Evolutionary conservation across 139 green algal species (phyloP), one percentile per base, ranked within the genome.

Genomic region (Astrephomene gubernaculifera): DNA sequence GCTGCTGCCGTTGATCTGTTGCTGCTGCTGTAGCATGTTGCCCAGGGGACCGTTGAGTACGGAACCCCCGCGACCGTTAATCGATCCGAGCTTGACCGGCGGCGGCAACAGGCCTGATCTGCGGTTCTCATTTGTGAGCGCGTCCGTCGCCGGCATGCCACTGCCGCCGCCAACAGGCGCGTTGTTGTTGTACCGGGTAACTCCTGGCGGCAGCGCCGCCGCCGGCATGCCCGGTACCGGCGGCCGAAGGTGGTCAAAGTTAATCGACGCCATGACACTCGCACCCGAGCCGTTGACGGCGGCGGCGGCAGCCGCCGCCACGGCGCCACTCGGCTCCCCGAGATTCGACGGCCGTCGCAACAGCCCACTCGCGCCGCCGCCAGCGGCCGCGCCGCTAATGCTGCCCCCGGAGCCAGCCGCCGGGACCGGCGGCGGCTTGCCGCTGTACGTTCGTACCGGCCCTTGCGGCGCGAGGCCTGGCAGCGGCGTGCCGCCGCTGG

Each of bases 181-280:
- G 19, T 6, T 1, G 29, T 19, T 43, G 25, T 45, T 33, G 64
- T 84, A 84, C 33, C 78, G 78, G n/a, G 78, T 84, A 9, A 84
- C 78, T 61, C 78, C 78, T 1, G 78, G 78, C 44, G 78, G 78
- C 63, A 84, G 78, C 72, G 33, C 31, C 21, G 45, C 72, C 49
- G 71, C 29, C 31, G 44, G 21, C 6, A 12, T 33, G 45, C 49
- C 17, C 29, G 19, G 4, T 8, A 36, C 54, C 0, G 74, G 74
- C 54, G 54, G 54, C 21, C 38, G 36, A 0, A 82, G 27, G 36
- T 71, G 54, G 53, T 82, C 74, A 29, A 82, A 64, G 38, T 57
- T 82, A 29, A 82, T 54, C 38, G 74, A 82, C 0, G 54, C 74
- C 74, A 82, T 57, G 25, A 82, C 74, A 52, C 45, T 60, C 22